Base-by-base conservation (phyloP, 2,329 filamentous ascomycete species). In the Parafenestella ontariensis region DNA sequence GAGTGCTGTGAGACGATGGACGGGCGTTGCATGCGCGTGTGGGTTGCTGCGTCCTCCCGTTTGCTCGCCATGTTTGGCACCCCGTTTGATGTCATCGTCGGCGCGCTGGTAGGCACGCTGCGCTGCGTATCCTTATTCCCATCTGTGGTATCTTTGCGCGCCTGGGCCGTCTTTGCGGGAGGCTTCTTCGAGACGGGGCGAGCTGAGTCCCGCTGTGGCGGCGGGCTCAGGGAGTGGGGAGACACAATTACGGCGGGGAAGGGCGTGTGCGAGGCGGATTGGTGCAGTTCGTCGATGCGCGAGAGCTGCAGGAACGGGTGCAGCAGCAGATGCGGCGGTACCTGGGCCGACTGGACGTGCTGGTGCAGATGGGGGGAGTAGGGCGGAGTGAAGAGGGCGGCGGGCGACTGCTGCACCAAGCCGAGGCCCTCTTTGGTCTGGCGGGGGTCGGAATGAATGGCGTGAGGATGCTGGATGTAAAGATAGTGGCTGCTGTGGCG, bases 1-100 rank as follows among this genome's bases (percentile, higher is more conserved):
- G 94, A 96, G 72, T 96, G 86, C 47, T 87, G 86, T 42, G 82
- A 84, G 54, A 78, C 77, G 61, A 85, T 76, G 59, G 83, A 77
- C 54, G 82, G 78, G 62, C 83, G 78, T 72, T 78, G 66, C 24
- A 61, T 48, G 40, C 69, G 68, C 36, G 65, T 56, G 49, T 61
- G 61, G 15, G 59, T 11, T 24, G 39, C 52, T 26, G 55, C 54
- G 28, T 75, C 68, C 8, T 68, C 62, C 46, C 61, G 65, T 59
- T 69, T 74, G 62, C 59, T 62, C 33, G 57, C 62, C 66, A 72
- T 72, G 34, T 49, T 56, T 55, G 64, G 59, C 48, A 59, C 55
- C 54, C 62, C 59, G 64, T 68, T 72, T 49, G 69, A 59, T 66
- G 74, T 77, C 73, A 77, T 74, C 66, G 73, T 67, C 59, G 69